Evolutionary conservation across 257 asterid species (phyloP), one percentile per base, ranked within the genome.

Genomic region (Jaltomata sinuosa): DNA sequence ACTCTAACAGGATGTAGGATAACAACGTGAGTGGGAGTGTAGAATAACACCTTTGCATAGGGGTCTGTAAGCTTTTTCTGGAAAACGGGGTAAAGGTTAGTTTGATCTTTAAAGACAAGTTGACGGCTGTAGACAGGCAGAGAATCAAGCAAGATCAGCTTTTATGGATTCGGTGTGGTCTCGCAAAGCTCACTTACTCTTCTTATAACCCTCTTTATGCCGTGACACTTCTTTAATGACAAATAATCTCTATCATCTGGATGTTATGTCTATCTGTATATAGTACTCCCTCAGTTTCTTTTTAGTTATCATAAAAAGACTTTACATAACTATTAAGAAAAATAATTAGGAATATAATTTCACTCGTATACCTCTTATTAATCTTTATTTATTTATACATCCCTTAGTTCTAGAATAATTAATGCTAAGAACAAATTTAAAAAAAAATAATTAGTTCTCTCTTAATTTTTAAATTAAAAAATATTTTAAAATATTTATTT

Each of bases 91-190:
- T 40, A 62, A 83, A 85, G 68, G 68, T 61, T 85, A 77, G 31
- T 57, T 81, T 84, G 88, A 85, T 85, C 82, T 83, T 86, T 89
- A 79, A 85, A 57, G 80, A 65, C 87, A 81, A 85, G 80, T 85
- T 81, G 90, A 87, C 90, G 92, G 90, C 88, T 85, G 61, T 76
- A 80, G 86, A 67, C 22, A 84, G 81, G 85, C 88, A 89, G 84
- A 88, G 89, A 86, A 91, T 87, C 93, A 79, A 86, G 64, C 71
- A 64, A 53, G 83, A 34, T 83, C 94, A 85, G 91, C 94, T 91
- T 92, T 90, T 83, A 69, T 40, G 87, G 94, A 92, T 92, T 89
- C 81, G 82, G 83, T 77, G 90, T 87, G 88, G 90, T 88, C 92
- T 90, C 95, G 32, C 54, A 42, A n/a, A 36, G 42, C 34, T 52